Evolutionary conservation across 352 stramenopile genomes (phyloP), one percentile per base, ranked within the genome.

Genomic region (Phytophthora cryptogea): DNA sequence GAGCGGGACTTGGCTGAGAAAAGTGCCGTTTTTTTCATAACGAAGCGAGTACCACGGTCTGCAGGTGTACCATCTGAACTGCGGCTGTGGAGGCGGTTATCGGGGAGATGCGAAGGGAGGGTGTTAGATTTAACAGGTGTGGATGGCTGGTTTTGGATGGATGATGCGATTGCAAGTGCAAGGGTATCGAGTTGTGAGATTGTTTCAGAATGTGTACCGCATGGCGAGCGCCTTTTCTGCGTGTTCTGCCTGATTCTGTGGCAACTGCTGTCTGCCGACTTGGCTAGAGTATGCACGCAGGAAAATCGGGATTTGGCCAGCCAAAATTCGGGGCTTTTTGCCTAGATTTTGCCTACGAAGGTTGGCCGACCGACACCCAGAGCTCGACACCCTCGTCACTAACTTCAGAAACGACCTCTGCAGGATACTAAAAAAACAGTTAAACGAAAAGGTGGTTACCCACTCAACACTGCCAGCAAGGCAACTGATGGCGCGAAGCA

Each of bases 1-100:
- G 26, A 58, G 57, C 57, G 57, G 57, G 41, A 66, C 42, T 13
- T 8, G 28, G 11, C 55, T 69, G 61, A 59, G 61, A 65, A 69
- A 69, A 49, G 54, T 37, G 8, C 32, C 9, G 14, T 26, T 47
- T 54, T 54, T 61, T 54, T 54, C 53, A 14, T 42, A 45, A 46
- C 50, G 51, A 56, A 43, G 14, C 8, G 0, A 2, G 33, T 59
- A 11, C 39, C 51, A 66, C 59, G 61, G 59, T 55, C 55, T 57
- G 27, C 26, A 41, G 53, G 48, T 44, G 52, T 62, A 37, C 9
- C 9, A 10, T 10, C 9, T 5, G 9, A n/a, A 37, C 32, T 37
- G 20, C 20, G 20, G 20, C 20, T 23, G 20, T 23, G 20, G 20
- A 23, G 20, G 1, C 1, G 20, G 20, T 23, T 3, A 23, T 3